phyloP scores from a whole-genome alignment of 2,329 filamentous ascomycete genomes.

The Sporothrix dimorphospora region DNA sequence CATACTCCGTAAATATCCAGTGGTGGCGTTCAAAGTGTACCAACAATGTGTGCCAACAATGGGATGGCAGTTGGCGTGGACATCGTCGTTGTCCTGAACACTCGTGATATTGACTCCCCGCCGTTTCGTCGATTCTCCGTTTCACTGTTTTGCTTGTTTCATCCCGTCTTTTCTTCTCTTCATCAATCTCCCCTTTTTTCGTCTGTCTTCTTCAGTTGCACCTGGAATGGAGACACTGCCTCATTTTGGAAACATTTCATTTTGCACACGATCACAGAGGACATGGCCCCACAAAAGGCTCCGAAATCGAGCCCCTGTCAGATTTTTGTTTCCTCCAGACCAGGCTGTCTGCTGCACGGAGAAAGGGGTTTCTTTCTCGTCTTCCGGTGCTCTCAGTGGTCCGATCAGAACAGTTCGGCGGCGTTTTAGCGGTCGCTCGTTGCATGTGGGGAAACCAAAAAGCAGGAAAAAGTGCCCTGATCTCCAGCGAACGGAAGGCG shows the following conservation, averaged over 20 bases:
- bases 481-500: not conserved
- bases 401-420: not conserved
- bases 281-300: not conserved
- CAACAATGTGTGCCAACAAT: too few species aligned
- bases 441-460: not conserved
- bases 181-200: not conserved
- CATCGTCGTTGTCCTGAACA: too few species aligned
- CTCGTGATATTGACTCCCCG: not conserved
- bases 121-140: not conserved
- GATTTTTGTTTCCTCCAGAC: not conserved
- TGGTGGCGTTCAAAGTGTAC: too few species aligned
- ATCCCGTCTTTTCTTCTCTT: conserved; percentile 20
- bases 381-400: not conserved
- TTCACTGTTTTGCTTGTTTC: not conserved
- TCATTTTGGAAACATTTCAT: conserved; percentile 8
- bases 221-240: not conserved
- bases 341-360: conserved; percentile 4
- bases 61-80: not conserved
- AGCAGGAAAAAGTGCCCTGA: not conserved
- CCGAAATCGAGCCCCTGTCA: not conserved
- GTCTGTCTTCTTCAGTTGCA: conserved; percentile 3
- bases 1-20: too few species aligned
- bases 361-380: not conserved
- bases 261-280: not conserved
- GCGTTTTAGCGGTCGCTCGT: conserved; percentile 6